Evolutionary conservation across 202 grass and related monocot genomes (phyloP), one percentile per base, ranked within the genome.

Genomic region (Setaria viridis): DNA sequence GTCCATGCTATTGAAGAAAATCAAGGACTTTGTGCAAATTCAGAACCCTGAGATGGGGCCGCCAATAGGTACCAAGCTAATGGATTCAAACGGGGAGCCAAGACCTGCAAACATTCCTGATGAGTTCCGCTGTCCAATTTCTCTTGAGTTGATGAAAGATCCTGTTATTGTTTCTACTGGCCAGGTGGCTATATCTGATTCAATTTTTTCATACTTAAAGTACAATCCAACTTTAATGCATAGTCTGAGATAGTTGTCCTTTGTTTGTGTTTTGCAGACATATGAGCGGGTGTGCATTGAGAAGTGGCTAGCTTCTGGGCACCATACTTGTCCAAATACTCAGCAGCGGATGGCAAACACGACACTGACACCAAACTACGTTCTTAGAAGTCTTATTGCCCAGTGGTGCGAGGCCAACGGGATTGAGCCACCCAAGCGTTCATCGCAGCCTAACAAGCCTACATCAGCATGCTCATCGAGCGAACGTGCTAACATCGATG

Each of bases 1-100:
- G 88, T 97, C 88, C 25, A 94, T 94, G 88, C 90, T 94, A 54
- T 72, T 97, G 55, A 97, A 97, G 86, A 97, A 93, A 82, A 97
- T 97, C 14, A 97, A 97, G 74, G 92, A 97, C 74, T 97, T 92
- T 8, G 86, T 94, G 39, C 95, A 97, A 82, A 97, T 92, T 62
- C 90, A 75, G 81, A 93, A 93, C 82, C 95, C 92, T 79, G 88
- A 91, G 82, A 93, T 97, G 85, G 92, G 92, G 34, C 72, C 92
- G 55, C 68, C 64, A 13, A 54, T 82, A 79, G 79, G 43, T 86
- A 74, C 63, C 19, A 94, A 86, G 62, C 39, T 81, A 74, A 43
- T 82, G 34, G 62, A 81, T 58, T 70, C 82, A 11, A 90, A 82
- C 20, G 60, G 78, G 46, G 82, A 88, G 2, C 56, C 71, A 72